Evolutionary conservation across 2,329 filamentous ascomycete species (phyloP).

Genomic region (Pseudocercospora vitis): DNA sequence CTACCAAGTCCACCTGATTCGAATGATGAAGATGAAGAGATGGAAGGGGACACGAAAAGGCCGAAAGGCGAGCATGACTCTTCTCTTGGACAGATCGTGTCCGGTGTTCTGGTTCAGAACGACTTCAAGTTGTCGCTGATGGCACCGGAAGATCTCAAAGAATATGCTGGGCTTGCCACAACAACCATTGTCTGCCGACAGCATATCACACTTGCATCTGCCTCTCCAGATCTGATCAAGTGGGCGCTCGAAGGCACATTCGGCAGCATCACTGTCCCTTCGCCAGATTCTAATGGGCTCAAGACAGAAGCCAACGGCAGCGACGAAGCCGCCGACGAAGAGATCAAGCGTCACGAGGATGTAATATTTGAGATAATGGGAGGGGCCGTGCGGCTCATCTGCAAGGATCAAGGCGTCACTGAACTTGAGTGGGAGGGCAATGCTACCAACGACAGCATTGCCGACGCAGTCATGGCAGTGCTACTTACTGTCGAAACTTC

Average conservation of each 20-base stretch:
- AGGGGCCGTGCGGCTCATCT: constrained; percentile 73
- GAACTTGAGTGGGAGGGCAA: constrained; percentile 98
- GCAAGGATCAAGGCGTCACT: constrained; percentile 64
- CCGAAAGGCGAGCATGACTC: constrained; percentile 40
- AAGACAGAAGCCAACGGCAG: constrained; percentile 26
- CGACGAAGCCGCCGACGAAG: constrained; percentile 64
- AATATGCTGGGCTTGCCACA: constrained; percentile 95
- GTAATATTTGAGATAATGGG: constrained; percentile 75
- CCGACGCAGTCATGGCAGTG: constrained; percentile 94
- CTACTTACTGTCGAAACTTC: constrained; percentile 90
- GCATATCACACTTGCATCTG: constrained; percentile 80
- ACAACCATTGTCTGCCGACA: constrained; percentile 93
- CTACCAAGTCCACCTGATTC: constrained; percentile 37
- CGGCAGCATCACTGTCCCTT: constrained; percentile 63
- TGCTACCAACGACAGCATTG: constrained; percentile 94
- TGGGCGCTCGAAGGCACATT: constrained; percentile 96
- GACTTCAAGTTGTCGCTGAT: constrained; percentile 97
- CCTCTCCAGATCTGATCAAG: constrained; percentile 83
- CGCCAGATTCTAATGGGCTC: constrained; percentile 29
- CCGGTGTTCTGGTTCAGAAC: constrained; percentile 91
- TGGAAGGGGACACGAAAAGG: constrained; percentile 29
- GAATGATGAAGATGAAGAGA: constrained; percentile 47
- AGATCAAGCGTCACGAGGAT: constrained; percentile 55
- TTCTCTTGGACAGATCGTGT: constrained; percentile 62
- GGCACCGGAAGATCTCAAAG: constrained; percentile 91